A percentile compares a stretch with the other conserved stretches of the same genome.
Conservation (phyloP, 768 basidiomycete genomes). For the Boletus reticuloceps region DNA sequence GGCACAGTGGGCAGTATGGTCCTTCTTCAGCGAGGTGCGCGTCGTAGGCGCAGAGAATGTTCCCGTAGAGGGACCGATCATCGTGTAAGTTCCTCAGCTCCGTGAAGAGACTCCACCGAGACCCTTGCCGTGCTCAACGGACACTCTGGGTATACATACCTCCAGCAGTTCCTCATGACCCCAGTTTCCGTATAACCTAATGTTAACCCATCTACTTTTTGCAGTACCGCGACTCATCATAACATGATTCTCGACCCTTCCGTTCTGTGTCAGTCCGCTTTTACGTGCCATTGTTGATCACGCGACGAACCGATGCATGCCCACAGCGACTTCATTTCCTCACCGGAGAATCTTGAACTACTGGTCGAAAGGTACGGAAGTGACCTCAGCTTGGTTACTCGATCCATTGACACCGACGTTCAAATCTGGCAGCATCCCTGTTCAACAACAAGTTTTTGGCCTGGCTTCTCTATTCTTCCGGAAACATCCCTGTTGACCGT, state of each 20-base stretch:
- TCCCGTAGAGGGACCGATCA: constrained; percentile 83
- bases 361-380: constrained; percentile 82
- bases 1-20: constrained; percentile 70
- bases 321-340: constrained; percentile 76
- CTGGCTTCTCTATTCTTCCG: constrained; percentile 79
- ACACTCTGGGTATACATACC: not conserved
- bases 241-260: constrained; percentile 95
- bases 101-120: not conserved
- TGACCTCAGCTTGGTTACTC: constrained; percentile 10
- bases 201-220: constrained; percentile 13
- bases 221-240: constrained; percentile 81
- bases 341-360: constrained; percentile 80
- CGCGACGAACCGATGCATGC: constrained; percentile 18
- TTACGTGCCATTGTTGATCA: constrained; percentile 13
- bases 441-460: constrained; percentile 76
- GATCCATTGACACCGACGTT: constrained; percentile 11
- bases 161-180: not conserved
- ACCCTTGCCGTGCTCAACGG: constrained; percentile 1
- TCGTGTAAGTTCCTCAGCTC: constrained; percentile 62
- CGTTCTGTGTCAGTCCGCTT: constrained; percentile 61
- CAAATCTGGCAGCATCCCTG: constrained; percentile 53
- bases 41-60: constrained; percentile 89
- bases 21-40: constrained; percentile 87
- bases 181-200: not conserved
- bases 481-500: constrained; percentile 97